These are phyloP conservation scores for Curvularia hawaiiensis DNA, from an alignment of 2,329 filamentous ascomycete species.

Conservation along the genomic window DNA sequence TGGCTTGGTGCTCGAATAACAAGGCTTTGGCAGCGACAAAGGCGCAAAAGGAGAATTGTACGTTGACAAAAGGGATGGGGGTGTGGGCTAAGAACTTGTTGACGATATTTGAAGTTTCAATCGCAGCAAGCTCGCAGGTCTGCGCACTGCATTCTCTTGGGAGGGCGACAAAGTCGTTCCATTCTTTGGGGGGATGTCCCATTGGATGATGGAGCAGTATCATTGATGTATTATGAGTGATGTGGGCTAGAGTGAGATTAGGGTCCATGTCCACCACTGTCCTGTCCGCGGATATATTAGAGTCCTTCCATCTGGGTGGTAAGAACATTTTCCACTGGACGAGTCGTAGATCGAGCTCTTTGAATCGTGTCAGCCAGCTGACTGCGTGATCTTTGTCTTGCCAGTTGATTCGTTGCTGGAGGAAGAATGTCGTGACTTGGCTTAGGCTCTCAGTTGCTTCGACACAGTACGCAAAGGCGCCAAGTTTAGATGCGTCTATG, in stretches of 20 bases:
- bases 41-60: constrained; percentile 42
- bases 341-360: constrained; percentile 41
- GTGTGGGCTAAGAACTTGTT: constrained; percentile 39
- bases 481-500: constrained; percentile 44
- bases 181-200: constrained; percentile 36
- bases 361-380: constrained; percentile 43
- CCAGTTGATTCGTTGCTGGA: constrained; percentile 43
- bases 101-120: constrained; percentile 43
- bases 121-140: constrained; percentile 41
- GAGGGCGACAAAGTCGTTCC: constrained; percentile 40
- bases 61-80: constrained; percentile 41
- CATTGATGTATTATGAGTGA: constrained; percentile 45
- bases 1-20: constrained; percentile 34
- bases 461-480: constrained; percentile 43
- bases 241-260: constrained; percentile 42
- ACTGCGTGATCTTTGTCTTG: constrained; percentile 44
- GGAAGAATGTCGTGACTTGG: constrained; percentile 43
- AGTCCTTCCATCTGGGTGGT: constrained; percentile 42
- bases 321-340: constrained; percentile 45
- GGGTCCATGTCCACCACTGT: constrained; percentile 42
- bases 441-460: constrained; percentile 43
- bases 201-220: constrained; percentile 43
- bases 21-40: constrained; percentile 42
- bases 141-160: constrained; percentile 42
- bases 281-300: constrained; percentile 38